Evolutionary conservation across 345 rosid species (phyloP).

Genomic region (Eucalyptus marginata): DNA sequence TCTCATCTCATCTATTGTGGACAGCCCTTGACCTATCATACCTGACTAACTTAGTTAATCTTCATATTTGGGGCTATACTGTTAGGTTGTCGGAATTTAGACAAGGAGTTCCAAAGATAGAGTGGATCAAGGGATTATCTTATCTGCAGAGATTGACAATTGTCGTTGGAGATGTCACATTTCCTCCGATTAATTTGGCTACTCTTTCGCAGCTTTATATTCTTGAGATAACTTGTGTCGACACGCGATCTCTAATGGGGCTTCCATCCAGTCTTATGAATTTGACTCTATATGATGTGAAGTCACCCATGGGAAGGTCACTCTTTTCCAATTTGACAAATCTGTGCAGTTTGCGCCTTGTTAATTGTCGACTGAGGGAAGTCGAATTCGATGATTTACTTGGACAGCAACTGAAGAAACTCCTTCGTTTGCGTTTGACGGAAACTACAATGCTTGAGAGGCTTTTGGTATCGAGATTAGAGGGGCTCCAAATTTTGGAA

Average conservation of each 20-base stretch:
- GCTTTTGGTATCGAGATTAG: no score
- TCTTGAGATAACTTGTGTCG: not conserved
- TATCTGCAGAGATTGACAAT: rapidly evolving
- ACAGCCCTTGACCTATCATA: not conserved
- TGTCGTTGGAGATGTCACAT: not conserved
- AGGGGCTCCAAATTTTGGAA: rapidly evolving
- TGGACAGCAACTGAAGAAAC: not conserved
- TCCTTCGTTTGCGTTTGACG: rapidly evolving
- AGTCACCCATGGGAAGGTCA: not conserved
- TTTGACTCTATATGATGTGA: not conserved
- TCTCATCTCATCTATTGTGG: not conserved
- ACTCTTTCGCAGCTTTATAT: not conserved
- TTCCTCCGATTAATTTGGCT: not conserved
- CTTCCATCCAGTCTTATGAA: not conserved
- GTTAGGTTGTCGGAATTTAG: not conserved
- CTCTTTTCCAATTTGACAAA: not conserved
- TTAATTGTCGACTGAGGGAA: not conserved
- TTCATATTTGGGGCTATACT: not conserved
- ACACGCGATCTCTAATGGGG: not conserved
- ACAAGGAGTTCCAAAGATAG: not conserved
- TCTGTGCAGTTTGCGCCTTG: not conserved
- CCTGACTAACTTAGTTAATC: not conserved
- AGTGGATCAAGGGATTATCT: not conserved
- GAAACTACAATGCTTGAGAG: no score
- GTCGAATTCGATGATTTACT: not conserved